Evolutionary conservation across 148 eudicot species (phyloP).

Genomic region (Diospyros kaki): DNA sequence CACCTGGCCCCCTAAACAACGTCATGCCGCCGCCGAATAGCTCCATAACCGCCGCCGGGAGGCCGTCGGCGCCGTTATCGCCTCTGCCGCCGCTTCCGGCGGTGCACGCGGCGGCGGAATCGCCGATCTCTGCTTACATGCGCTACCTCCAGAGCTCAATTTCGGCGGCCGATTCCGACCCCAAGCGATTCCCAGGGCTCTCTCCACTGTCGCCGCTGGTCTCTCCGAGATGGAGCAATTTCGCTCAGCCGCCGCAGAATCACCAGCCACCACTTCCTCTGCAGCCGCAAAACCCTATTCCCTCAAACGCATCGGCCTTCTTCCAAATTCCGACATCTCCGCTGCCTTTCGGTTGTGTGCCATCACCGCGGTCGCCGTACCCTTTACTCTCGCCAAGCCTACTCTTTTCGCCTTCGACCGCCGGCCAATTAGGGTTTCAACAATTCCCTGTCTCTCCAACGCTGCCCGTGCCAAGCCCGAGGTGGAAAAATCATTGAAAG

Average conservation of each 20-base stretch:
- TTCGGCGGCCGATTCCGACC: constrained; percentile 22
- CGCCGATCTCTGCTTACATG: constrained; percentile 94
- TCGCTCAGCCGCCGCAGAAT: background rate
- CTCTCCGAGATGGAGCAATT: constrained; percentile 2
- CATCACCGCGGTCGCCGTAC: constrained; percentile 63
- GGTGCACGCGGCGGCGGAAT: constrained; percentile 82
- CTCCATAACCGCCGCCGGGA: constrained; percentile 3
- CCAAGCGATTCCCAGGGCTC: constrained; percentile 12
- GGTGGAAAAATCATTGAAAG: constrained; percentile 36
- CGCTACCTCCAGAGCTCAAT: constrained; percentile 45
- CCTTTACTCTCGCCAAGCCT: constrained; percentile 41
- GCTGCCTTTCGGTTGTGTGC: constrained; percentile 58
- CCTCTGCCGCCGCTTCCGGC: constrained; percentile 89
- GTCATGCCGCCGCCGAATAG: background rate
- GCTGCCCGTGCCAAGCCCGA: constrained; percentile 68
- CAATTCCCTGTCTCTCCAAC: constrained; percentile 62
- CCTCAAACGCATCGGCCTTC: background rate
- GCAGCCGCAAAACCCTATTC: background rate
- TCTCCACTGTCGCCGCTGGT: constrained; percentile 5
- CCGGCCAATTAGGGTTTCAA: constrained; percentile 49
- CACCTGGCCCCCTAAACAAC: background rate
- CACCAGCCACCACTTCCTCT: constrained; percentile 14
- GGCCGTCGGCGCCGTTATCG: constrained; percentile 35
- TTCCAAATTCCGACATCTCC: constrained; percentile 37
- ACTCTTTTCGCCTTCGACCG: constrained; percentile 47